A percentile compares a stretch with the other conserved stretches of the same genome.
Evolutionary conservation across 495 filamentous ascomycete species (phyloP).

Genomic region (Penicillium coffeae): DNA sequence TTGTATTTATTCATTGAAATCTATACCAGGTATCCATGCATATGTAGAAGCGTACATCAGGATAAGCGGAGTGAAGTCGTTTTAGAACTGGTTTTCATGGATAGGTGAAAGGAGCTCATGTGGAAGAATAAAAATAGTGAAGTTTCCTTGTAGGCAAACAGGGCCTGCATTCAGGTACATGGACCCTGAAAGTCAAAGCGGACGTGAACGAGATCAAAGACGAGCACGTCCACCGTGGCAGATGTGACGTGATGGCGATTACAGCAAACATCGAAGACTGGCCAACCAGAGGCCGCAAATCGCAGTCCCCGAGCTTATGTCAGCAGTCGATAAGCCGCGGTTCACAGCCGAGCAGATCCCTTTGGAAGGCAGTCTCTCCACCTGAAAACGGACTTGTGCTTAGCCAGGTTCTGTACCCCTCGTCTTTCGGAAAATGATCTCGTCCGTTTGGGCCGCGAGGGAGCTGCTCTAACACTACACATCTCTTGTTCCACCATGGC

Average conservation of each 20-base stretch:
- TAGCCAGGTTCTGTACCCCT: neutral
- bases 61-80: too few species aligned
- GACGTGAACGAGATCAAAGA: neutral
- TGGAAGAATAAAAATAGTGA: too few species aligned
- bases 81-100: too few species aligned
- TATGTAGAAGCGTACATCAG: too few species aligned
- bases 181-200: too few species aligned
- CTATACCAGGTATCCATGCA: too few species aligned
- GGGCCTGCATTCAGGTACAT: too few species aligned
- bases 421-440: constrained; percentile 7
- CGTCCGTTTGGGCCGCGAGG: neutral
- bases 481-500: constrained; percentile 27
- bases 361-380: constrained; percentile 2
- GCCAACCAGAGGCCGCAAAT: neutral
- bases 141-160: too few species aligned
- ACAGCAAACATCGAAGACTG: neutral
- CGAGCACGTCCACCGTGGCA: constrained; percentile 2
- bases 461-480: neutral
- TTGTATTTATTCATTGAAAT: too few species aligned
- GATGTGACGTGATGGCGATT: constrained; percentile 1
- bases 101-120: too few species aligned
- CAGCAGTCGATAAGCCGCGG: constrained; percentile 1
- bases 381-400: neutral
- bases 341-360: constrained; percentile 2
- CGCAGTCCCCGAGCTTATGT: neutral